Evolutionary conservation across 768 basidiomycete species (phyloP), one percentile per base, ranked within the genome.

Genomic region (Russula vinacea): DNA sequence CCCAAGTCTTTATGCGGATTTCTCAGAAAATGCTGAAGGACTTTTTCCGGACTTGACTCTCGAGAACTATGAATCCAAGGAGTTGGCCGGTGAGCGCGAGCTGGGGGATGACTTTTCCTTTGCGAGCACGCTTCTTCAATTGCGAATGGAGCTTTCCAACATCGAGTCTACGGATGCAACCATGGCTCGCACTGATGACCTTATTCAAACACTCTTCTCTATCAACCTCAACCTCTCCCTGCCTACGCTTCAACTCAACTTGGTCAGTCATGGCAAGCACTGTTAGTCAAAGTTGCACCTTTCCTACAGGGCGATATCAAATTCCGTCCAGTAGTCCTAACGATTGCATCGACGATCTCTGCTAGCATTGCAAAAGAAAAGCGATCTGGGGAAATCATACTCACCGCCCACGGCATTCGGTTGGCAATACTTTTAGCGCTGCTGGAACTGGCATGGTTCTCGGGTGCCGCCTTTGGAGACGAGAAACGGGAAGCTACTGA

Each of bases 191-290:
- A 74, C 78, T 0, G 80, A 84, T 13, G 75, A 76, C 5, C 76
- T 84, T 16, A 83, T 89, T 67, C 83, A 80, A 55, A 80, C 81
- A 39, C 76, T 93, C 3, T 78, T 83, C 54, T 84, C 87, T 1
- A 84, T 95, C 73, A 97, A 97, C 73, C 81, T 94, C 68, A 94
- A 95, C 71, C 81, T 94, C 54, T 94, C 93, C 1, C 77, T 97
- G 44, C 90, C 24, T 89, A 96, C 69, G 81, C 90, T 0, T 90
- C 95, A 73, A 83, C 83, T 2, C 77, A 84, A 2, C 78, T 93
- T 51, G 83, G 88, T 0, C 84, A 90, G 62, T 83, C 92, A 4
- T 96, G 92, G 92, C 85, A 87, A 56, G 78, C 80, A 51, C 74
- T 96, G 50, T 78, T 94, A 49, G 81, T 84, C 47, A 84, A 85